A percentile compares a stretch with the other conserved stretches of the same genome.
phyloP scores from a whole-genome alignment of 116 monocot species.

The Thalassia testudinum region DNA sequence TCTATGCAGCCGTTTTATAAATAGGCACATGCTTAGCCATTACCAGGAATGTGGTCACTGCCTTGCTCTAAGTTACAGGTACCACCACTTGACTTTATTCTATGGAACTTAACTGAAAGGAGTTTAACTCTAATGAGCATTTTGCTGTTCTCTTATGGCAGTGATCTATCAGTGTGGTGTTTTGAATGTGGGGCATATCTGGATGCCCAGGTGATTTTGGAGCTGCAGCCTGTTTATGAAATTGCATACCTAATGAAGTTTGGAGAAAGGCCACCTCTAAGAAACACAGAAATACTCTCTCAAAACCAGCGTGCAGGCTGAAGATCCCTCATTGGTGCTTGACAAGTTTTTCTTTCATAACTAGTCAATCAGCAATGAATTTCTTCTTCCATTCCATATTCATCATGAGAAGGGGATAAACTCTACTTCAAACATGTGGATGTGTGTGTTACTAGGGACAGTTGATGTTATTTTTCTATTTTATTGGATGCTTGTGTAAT shows the following conservation, averaged over 20 bases:
- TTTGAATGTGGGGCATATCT: conserved; percentile 78
- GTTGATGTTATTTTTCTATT: too few relatives aligned
- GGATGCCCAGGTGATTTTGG: conserved; percentile 60
- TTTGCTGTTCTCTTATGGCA: conserved; percentile 11
- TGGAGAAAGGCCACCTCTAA: conserved; percentile 32
- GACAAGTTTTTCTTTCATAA: too few relatives aligned
- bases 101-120: neutral
- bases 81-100: neutral
- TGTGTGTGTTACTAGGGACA: too few relatives aligned
- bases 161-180: conserved; percentile 93
- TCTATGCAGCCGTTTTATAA: conserved; percentile 77
- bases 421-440: too few relatives aligned
- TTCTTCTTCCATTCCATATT: too few relatives aligned
- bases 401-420: too few relatives aligned
- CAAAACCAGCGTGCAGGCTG: too few relatives aligned
- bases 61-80: conserved; percentile 81
- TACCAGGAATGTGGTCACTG: conserved; percentile 61
- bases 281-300: too few relatives aligned
- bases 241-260: conserved; percentile 69
- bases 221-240: conserved; percentile 65
- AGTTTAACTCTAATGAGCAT: neutral
- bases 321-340: too few relatives aligned
- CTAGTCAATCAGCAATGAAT: too few relatives aligned
- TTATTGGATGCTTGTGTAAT: too few relatives aligned
- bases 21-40: conserved; percentile 81